Base-by-base conservation (phyloP, 1,284 basidiomycete species). In the Golubevia sp. region DNA sequence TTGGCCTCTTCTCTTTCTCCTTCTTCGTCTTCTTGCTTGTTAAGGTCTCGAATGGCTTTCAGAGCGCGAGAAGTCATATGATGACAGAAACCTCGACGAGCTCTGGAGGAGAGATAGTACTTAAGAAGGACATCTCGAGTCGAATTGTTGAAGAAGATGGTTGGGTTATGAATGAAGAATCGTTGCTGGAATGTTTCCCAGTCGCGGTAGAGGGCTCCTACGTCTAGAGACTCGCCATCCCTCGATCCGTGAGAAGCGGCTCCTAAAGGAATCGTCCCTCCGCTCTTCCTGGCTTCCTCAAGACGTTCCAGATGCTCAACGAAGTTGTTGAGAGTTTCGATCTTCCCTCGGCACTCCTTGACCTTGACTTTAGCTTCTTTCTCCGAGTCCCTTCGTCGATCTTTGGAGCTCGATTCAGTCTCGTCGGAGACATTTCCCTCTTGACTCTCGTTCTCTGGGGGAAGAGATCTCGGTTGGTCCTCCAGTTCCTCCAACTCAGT, bases 181-280 rank as follows among this genome's bases (percentile, higher is more conserved):
- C 95, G 93, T 73, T 96, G 92, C 81, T 92, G 90, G 84, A 97
- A 96, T 71, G 90, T 88, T 0, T 88, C 88, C 88, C 91, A 91
- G 76, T 94, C 92, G 25, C 89, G 86, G 24, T 76, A 89, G 85
- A 67, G 89, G 87, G 63, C 71, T 15, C 67, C 58, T 20, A 67
- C 63, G 55, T 74, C 66, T 38, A 55, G 53, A 8, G 38, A 44
- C 13, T 18, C 11, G 4, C 30, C 30, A 5, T 11, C 25, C 21
- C 57, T 26, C 4, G 53, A 54, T 23, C 21, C 56, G 48, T 56
- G 49, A 52, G 49, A 24, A n/a, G n/a, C n/a, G n/a, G n/a, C n/a
- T n/a, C n/a, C n/a, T n/a, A n/a, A n/a, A n/a, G n/a, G n/a, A n/a
- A n/a, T n/a, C 26, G 51, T 48, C 20, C 59, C 59, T 21, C 30